Percentiles rank a stretch among this genome's conserved stretches.
These are phyloP conservation scores for Lachancea meyersii DNA, from an alignment of 805 yeast species.

Conservation along the genomic window DNA sequence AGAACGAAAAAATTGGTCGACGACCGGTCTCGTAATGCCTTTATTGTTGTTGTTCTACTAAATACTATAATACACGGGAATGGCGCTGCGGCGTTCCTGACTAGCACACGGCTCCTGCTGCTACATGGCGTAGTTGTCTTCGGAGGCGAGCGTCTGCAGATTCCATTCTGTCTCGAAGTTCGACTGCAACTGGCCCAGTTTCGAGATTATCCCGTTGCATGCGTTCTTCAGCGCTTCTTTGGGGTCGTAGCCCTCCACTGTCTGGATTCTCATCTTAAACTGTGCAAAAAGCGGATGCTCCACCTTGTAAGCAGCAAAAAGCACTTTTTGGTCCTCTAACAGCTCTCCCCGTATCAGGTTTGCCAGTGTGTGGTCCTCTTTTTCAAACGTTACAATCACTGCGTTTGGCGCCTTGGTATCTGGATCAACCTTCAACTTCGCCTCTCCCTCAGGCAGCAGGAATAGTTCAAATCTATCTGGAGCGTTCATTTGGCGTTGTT, in stretches of 20 bases:
- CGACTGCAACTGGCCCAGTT: conserved; percentile 64
- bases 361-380: conserved; percentile 97
- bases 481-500: conserved; percentile 66
- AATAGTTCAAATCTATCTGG: conserved; percentile 98
- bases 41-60: not conserved
- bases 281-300: conserved; percentile 97
- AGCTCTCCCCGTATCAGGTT: conserved; percentile 83
- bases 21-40: not conserved
- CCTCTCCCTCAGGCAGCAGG: conserved; percentile 94
- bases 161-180: conserved; percentile 92
- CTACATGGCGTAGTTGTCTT: conserved; percentile 34
- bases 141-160: conserved; percentile 64
- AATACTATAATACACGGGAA: conserved; percentile 2
- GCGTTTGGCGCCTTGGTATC: conserved; percentile 96
- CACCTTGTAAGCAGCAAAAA: conserved; percentile 95
- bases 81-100: not conserved
- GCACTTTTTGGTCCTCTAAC: conserved; percentile 77
- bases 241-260: conserved; percentile 92
- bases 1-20: too few relatives aligned
- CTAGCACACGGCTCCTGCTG: not conserved
- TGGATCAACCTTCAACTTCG: conserved; percentile 85
- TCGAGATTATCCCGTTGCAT: conserved; percentile 74
- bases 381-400: conserved; percentile 83
- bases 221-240: conserved; percentile 86
- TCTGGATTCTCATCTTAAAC: conserved; percentile 89